Evolutionary conservation across 1,284 basidiomycete genomes (phyloP).

Genomic region (Exsudoporus floridanus): DNA sequence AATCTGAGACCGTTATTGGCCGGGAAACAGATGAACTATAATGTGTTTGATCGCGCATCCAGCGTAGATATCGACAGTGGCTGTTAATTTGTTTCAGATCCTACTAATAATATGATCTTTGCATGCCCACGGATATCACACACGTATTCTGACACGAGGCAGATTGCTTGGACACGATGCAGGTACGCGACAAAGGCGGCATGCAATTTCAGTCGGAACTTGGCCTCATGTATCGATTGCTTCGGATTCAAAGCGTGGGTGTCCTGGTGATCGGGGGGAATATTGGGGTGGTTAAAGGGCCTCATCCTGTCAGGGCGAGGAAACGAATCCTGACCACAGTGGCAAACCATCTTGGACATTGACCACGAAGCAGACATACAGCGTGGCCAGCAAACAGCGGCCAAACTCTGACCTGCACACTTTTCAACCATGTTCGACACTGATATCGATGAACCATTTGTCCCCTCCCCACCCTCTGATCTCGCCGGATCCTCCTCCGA

Average conservation of each 20-base stretch:
- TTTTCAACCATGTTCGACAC: slow-evolving; percentile 27
- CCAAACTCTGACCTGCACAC: slow-evolving; percentile 10
- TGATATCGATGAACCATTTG: slow-evolving; percentile 33
- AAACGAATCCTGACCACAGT: background rate
- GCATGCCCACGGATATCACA: slow-evolving; percentile 1
- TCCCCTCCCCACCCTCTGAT: slow-evolving; percentile 33
- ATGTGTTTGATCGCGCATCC: slow-evolving; percentile 8
- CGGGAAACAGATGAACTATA: slow-evolving; percentile 41
- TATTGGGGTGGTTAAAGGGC: slow-evolving; percentile 17
- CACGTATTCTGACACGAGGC: slow-evolving; percentile 25
- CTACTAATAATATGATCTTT: slow-evolving; percentile 19
- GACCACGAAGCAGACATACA: slow-evolving; percentile 16
- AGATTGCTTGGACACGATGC: slow-evolving; percentile 24
- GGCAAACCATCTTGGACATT: slow-evolving; percentile 1
- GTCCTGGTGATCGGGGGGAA: slow-evolving; percentile 6
- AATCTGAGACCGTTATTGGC: slow-evolving; percentile 36
- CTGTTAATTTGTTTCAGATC: slow-evolving; percentile 18
- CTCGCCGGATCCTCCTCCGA: slow-evolving; percentile 32
- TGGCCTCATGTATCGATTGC: slow-evolving; percentile 31
- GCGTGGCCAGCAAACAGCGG: slow-evolving; percentile 11
- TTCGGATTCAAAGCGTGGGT: slow-evolving; percentile 8
- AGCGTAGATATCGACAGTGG: slow-evolving; percentile 16
- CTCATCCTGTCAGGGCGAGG: background rate
- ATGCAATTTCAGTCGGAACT: slow-evolving; percentile 22
- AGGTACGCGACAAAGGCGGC: slow-evolving; percentile 20